Conservation (phyloP, 2,329 filamentous ascomycete species). For the Microthyrium microscopicum region DNA sequence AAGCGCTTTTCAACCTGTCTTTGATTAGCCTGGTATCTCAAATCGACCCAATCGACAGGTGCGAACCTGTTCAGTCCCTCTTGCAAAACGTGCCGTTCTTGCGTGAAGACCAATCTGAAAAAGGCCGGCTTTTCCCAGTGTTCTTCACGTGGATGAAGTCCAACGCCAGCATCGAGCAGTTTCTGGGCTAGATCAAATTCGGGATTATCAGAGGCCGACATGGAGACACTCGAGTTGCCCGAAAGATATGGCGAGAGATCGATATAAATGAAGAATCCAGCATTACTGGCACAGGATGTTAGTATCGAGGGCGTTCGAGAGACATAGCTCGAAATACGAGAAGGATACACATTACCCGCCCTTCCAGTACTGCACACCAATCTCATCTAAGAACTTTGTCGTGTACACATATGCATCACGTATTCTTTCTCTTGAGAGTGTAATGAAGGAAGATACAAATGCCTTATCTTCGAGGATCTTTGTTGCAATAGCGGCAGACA, state of each 20-base stretch:
- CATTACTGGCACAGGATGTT: slow-evolving; percentile 15
- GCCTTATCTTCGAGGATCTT: slow-evolving; percentile 16
- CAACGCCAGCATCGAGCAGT: slow-evolving; percentile 31
- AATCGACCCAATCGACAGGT: too few species aligned
- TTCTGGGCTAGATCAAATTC: slow-evolving; percentile 30
- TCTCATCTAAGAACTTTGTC: slow-evolving; percentile 11
- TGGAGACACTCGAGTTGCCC: slow-evolving; percentile 10
- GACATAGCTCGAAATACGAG: background rate
- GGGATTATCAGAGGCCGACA: slow-evolving; percentile 14
- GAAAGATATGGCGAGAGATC: slow-evolving; percentile 27
- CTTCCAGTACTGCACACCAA: slow-evolving; percentile 22
- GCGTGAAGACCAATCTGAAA: slow-evolving; percentile 35
- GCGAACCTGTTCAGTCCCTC: slow-evolving; percentile 7
- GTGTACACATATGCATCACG: slow-evolving; percentile 11
- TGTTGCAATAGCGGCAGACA: slow-evolving; percentile 17
- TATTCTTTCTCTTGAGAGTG: slow-evolving; percentile 10
- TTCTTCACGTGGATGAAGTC: slow-evolving; percentile 33
- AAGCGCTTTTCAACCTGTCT: too few species aligned
- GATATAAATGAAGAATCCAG: slow-evolving; percentile 30
- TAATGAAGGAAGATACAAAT: slow-evolving; percentile 13
- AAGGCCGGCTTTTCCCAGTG: slow-evolving; percentile 30
- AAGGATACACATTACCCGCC: too few species aligned
- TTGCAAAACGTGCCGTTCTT: background rate
- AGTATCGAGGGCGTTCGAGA: background rate
- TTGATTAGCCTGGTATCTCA: too few species aligned